Evolutionary conservation across 2,329 filamentous ascomycete genomes (phyloP).

Genomic region (Macroventuria anomochaeta): DNA sequence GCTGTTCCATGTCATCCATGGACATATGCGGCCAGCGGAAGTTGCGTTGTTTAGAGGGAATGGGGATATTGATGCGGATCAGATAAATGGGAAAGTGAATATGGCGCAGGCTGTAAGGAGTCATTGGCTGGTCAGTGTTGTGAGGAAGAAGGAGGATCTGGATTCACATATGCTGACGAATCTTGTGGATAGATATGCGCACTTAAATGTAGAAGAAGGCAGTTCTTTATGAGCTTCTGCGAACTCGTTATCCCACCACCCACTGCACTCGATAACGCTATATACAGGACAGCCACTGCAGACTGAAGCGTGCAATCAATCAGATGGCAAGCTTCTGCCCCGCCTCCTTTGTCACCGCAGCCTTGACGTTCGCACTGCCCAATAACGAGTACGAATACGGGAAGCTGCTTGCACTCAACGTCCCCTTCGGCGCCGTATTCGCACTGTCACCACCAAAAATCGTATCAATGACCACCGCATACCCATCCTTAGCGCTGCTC

Average conservation of each 20-base stretch:
- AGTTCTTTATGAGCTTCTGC: too few relatives aligned
- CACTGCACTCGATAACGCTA: too few relatives aligned
- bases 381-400: slow-evolving; percentile 61
- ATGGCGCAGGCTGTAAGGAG: background rate
- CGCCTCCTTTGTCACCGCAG: slow-evolving; percentile 47
- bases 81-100: background rate
- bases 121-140: background rate
- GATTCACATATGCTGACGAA: background rate
- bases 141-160: background rate
- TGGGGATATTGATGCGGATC: background rate
- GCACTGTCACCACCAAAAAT: slow-evolving; percentile 48
- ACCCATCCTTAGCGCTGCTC: slow-evolving; percentile 53
- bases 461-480: slow-evolving; percentile 54
- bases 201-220: background rate
- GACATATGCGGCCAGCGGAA: background rate
- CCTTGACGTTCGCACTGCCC: slow-evolving; percentile 57
- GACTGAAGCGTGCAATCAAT: too few relatives aligned
- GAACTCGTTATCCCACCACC: too few relatives aligned
- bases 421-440: slow-evolving; percentile 59
- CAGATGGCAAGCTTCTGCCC: too few relatives aligned
- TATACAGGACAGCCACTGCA: too few relatives aligned
- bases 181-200: background rate
- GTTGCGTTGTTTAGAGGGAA: background rate
- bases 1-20: background rate
- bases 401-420: slow-evolving; percentile 52